These are phyloP conservation scores for Spirogloea muscicola DNA, from an alignment of 139 green algal species.

Conservation along the genomic window DNA sequence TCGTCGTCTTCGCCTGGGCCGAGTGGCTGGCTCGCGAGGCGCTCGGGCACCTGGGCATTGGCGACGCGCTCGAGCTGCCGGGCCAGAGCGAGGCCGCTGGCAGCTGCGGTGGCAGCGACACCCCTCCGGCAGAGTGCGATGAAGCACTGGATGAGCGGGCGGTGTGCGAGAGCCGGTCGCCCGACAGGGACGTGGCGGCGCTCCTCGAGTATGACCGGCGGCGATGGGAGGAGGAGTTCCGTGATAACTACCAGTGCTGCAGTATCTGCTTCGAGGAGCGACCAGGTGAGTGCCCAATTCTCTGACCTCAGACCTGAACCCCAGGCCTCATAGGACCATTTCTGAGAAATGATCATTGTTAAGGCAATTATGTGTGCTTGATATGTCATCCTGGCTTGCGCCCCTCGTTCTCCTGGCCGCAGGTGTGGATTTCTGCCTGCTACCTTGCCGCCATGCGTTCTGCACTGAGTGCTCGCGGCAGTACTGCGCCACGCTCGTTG, in stretches of 20 bases:
- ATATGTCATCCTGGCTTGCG: too few species aligned
- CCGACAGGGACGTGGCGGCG: slow-evolving; percentile 11
- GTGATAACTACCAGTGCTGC: slow-evolving; percentile 5
- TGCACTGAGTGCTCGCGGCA: slow-evolving; percentile 65
- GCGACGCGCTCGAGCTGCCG: slow-evolving; percentile 5
- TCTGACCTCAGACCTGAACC: too few species aligned
- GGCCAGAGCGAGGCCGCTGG: neutral
- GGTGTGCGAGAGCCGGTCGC: slow-evolving; percentile 15
- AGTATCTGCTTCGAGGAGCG: slow-evolving; percentile 44
- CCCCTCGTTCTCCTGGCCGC: too few species aligned
- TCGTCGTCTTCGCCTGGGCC: slow-evolving; percentile 26
- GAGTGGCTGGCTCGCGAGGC: slow-evolving; percentile 15
- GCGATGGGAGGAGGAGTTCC: slow-evolving; percentile 3
- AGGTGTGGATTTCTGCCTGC: slow-evolving; percentile 5
- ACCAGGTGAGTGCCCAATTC: neutral
- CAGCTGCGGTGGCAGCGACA: too few species aligned
- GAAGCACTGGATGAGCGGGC: neutral
- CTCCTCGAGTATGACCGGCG: slow-evolving; percentile 25
- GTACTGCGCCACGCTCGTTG: slow-evolving; percentile 55
- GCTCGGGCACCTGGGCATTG: slow-evolving; percentile 7
- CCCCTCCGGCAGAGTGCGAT: neutral
- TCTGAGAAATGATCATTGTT: too few species aligned
- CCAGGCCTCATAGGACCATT: too few species aligned
- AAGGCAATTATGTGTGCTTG: too few species aligned
- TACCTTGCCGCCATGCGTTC: slow-evolving; percentile 67